A percentile compares a stretch with the other conserved stretches of the same genome.
phyloP scores from a whole-genome alignment of 2,329 filamentous ascomycete species.

The Graphilbum ipis-grandicollis region DNA sequence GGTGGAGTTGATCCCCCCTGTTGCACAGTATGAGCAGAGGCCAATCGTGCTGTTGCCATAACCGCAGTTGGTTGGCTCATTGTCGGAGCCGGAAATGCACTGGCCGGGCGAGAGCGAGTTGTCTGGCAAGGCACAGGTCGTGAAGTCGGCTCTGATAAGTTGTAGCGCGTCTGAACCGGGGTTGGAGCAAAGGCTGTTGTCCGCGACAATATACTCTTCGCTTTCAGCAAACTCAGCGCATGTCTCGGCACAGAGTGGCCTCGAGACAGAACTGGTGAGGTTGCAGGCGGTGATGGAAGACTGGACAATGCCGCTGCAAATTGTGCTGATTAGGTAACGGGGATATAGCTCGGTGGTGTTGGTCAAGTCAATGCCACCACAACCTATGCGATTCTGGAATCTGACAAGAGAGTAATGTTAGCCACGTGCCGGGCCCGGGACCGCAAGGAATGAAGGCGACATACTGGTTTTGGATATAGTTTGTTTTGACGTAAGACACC shows the following conservation, averaged over 20 bases:
- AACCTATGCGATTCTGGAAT: constrained; percentile 69
- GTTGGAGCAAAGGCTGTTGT: constrained; percentile 53
- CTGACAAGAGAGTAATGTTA: constrained; percentile 24
- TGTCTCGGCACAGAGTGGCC: constrained; percentile 73
- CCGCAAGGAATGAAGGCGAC: constrained; percentile 13
- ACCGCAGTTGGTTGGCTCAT: constrained; percentile 79
- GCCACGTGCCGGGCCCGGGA: too few relatives aligned
- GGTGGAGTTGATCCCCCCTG: constrained; percentile 75
- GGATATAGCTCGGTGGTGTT: constrained; percentile 77
- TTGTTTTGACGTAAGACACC: constrained; percentile 51
- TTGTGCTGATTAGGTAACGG: constrained; percentile 75
- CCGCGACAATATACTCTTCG: constrained; percentile 68
- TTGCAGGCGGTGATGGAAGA: constrained; percentile 59
- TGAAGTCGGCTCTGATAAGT: constrained; percentile 83
- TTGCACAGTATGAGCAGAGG: constrained; percentile 72
- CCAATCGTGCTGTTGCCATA: constrained; percentile 56
- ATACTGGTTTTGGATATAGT: constrained; percentile 66
- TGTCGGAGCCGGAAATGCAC: constrained; percentile 61
- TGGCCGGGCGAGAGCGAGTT: constrained; percentile 52
- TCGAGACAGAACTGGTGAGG: constrained; percentile 44
- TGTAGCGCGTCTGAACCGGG: constrained; percentile 47
- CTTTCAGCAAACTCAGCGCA: constrained; percentile 79
- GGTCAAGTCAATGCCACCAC: constrained; percentile 55
- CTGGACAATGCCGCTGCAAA: constrained; percentile 90
- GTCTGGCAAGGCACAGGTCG: constrained; percentile 71